Base-by-base conservation (phyloP, 345 rosid genomes). In the Gossypium raimondii region DNA sequence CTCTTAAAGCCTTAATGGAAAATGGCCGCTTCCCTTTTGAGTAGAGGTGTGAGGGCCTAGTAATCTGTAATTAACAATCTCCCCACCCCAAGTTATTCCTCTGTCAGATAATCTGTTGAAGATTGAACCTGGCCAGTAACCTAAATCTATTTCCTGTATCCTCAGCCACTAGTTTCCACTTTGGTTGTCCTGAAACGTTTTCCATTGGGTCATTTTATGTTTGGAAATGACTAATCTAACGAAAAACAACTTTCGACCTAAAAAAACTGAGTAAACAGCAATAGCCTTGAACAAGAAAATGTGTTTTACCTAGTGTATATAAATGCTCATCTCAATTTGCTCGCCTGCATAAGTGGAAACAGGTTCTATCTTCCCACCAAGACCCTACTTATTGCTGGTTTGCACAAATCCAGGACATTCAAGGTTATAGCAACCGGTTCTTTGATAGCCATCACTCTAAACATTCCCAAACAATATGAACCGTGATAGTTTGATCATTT, bases 21-120 rank as follows among this genome's bases (percentile, higher is more conserved):
- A 87, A 77, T 87, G 84, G 9, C 88, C 90, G 56, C 88, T 84
- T 10, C 90, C 88, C 90, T 85, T 87, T n/a, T 82, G 78, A 47
- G 90, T 85, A 1, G 77, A 29, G 0, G 85, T 79, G 79, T 78
- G 87, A 2, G 57, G 75, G 14, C 79, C 82, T 0, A 24, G 60
- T 9, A 44, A 2, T 45, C 18, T 13, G 9, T 43, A 47, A 75
- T 87, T 84, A 2, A 76, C 59, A 27, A 84, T 41, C 77, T 84
- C 91, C 6, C 85, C 89, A 6, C 91, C 87, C 85, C 86, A 85
- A 11, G 18, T 64, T n/a, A 87, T 58, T 67, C 48, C 41, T 58
- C 83, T 76, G 59, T 75, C 80, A 2, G 75, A 34, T 34, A 87
- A 55, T 66, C 62, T 27, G 14, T 81, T 73, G 76, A 87, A 84